phyloP scores from a whole-genome alignment of 1,139 yeast genomes.

The Taiozyma onychis region DNA sequence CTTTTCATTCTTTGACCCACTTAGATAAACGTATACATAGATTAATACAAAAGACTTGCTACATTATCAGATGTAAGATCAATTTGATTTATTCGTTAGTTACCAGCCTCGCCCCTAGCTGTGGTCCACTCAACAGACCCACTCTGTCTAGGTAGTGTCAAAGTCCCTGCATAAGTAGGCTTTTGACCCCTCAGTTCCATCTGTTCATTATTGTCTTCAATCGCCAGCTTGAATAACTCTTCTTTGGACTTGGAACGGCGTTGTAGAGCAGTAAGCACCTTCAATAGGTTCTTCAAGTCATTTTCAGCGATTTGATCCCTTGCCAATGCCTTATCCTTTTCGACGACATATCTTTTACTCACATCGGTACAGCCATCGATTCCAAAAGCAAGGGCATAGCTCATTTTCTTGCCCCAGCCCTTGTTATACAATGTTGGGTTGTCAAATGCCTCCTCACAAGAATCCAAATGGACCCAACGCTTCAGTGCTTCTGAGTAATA shows the following conservation, averaged over 20 bases:
- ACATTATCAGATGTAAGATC: background rate
- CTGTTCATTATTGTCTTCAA: conserved; percentile 37
- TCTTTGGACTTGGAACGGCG: conserved; percentile 30
- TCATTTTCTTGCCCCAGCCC: conserved; percentile 95
- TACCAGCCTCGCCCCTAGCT: conserved; percentile 72
- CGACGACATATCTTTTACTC: conserved; percentile 59
- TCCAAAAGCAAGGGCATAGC: conserved; percentile 71
- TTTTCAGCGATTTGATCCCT: conserved; percentile 40
- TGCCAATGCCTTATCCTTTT: conserved; percentile 44
- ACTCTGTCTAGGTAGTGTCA: conserved; percentile 52
- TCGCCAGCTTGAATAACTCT: conserved; percentile 28
- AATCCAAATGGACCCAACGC: conserved; percentile 85
- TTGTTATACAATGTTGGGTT: conserved; percentile 69
- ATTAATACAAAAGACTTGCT: background rate
- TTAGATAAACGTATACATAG: background rate
- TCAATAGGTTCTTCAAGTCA: conserved; percentile 35
- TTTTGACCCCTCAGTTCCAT: conserved; percentile 28
- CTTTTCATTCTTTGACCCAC: background rate
- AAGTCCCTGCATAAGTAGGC: conserved; percentile 7
- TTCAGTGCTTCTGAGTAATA: conserved; percentile 55
- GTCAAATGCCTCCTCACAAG: conserved; percentile 84
- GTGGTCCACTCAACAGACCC: conserved; percentile 75
- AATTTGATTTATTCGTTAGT: conserved; percentile 5
- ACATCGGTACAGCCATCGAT: conserved; percentile 62
- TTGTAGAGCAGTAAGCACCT: conserved; percentile 33